These are phyloP conservation scores for Pistacia integerrima DNA, from an alignment of 345 rosid species.

Conservation along the genomic window DNA sequence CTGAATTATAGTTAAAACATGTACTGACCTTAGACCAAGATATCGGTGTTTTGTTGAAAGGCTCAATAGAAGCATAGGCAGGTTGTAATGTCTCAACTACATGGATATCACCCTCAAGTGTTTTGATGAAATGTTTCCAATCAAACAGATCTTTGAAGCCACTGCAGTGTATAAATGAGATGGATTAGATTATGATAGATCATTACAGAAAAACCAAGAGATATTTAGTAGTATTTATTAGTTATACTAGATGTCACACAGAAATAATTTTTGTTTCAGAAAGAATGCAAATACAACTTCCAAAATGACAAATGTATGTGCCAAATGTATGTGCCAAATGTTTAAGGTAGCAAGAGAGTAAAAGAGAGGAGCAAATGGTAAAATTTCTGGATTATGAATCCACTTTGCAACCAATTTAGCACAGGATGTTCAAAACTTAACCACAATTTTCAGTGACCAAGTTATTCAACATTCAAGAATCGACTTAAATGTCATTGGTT, in stretches of 20 bases:
- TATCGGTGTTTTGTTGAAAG: slow-evolving; percentile 79
- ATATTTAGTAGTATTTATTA: too few relatives aligned
- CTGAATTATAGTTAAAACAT: background rate
- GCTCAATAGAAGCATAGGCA: slow-evolving; percentile 56
- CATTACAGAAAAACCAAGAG: background rate
- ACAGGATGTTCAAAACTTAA: background rate
- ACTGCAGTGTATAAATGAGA: slow-evolving; percentile 43
- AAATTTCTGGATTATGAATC: background rate
- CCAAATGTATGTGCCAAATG: background rate
- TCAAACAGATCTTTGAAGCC: slow-evolving; percentile 94
- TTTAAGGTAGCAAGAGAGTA: background rate
- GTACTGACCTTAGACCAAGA: slow-evolving; percentile 90
- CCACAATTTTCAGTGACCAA: background rate
- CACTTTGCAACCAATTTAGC: background rate
- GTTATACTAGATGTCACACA: background rate
- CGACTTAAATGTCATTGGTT: background rate
- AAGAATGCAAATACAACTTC: slow-evolving; percentile 4
- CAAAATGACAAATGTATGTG: background rate
- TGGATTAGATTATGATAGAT: slow-evolving; percentile 15
- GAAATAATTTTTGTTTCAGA: background rate
- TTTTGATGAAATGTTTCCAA: slow-evolving; percentile 85
- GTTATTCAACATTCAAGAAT: background rate
- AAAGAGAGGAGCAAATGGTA: background rate
- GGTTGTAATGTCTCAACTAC: slow-evolving; percentile 78
- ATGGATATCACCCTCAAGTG: slow-evolving; percentile 77